Percentiles rank a stretch among this genome's conserved stretches.
Conservation (phyloP, 2,329 filamentous ascomycete genomes). For the Claviceps paspali region DNA sequence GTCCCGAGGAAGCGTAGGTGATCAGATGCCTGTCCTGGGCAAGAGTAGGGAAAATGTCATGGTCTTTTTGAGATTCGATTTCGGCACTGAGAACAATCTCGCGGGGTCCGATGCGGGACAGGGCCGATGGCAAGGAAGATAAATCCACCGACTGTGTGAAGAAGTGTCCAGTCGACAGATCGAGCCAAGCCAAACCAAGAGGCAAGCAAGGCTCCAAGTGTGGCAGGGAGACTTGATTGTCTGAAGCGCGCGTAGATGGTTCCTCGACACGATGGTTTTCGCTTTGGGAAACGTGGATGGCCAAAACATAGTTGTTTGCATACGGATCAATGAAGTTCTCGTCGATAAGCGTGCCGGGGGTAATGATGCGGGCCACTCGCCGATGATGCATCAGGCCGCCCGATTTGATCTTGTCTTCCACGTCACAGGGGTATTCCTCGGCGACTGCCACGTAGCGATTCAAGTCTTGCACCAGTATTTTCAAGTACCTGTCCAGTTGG, state of each 20-base stretch:
- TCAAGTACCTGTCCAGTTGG: constrained; percentile 84
- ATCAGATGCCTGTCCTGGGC: constrained; percentile 62
- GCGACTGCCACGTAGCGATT: constrained; percentile 86
- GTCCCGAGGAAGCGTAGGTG: constrained; percentile 46
- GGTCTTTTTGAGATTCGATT: constrained; percentile 39
- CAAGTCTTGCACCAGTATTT: constrained; percentile 80
- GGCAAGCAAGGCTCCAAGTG: constrained; percentile 11
- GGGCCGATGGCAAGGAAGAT: constrained; percentile 57
- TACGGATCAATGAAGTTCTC: constrained; percentile 95
- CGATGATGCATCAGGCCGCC: constrained; percentile 76
- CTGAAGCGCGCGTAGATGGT: background rate
- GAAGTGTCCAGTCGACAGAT: constrained; percentile 90
- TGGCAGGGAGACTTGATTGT: constrained; percentile 3
- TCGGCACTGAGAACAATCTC: constrained; percentile 68
- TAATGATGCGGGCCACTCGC: constrained; percentile 73
- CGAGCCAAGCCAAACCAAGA: constrained; percentile 81
- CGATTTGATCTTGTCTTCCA: constrained; percentile 52
- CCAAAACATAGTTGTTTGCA: constrained; percentile 83
- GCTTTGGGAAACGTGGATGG: constrained; percentile 42
- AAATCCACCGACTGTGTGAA: constrained; percentile 65
- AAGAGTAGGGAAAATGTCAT: constrained; percentile 51
- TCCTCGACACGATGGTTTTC: too few species aligned
- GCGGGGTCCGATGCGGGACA: constrained; percentile 68
- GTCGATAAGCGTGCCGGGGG: constrained; percentile 89
- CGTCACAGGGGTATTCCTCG: constrained; percentile 73